These are phyloP conservation scores for Annona squamosa DNA, from an alignment of 164 flowering plant genomes.

Conservation along the genomic window DNA sequence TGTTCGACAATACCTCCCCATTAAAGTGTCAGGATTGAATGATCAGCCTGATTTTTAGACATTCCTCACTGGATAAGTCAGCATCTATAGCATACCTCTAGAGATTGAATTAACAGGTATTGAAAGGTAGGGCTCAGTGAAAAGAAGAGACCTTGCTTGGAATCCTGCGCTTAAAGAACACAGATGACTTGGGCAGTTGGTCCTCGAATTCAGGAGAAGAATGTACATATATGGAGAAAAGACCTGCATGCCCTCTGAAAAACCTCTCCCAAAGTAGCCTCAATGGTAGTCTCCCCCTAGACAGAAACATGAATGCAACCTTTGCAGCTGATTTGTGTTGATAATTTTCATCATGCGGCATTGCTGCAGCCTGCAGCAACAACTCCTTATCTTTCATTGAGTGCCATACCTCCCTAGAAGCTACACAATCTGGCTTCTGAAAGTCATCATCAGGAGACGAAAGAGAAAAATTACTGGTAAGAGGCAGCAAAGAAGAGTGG, in stretches of 20 bases:
- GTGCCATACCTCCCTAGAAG: conserved; percentile 1
- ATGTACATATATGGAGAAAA: conserved; percentile 58
- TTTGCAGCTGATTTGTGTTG: conserved; percentile 34
- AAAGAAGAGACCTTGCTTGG: conserved; percentile 48
- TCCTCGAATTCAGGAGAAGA: conserved; percentile 40
- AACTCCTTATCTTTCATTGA: conserved; percentile 10
- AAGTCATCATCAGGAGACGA: not conserved
- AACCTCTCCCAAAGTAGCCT: conserved; percentile 68
- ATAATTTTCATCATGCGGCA: not conserved
- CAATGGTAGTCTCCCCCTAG: conserved; percentile 34
- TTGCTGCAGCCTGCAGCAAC: conserved; percentile 12
- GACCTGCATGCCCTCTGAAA: conserved; percentile 50
- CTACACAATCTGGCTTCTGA: conserved; percentile 14
- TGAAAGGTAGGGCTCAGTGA: too few species aligned
- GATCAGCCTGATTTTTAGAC: not conserved
- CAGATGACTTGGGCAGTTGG: conserved; percentile 28
- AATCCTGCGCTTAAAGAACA: conserved; percentile 46
- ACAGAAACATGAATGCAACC: conserved; percentile 64
- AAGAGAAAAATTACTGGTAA: conserved; percentile 6
- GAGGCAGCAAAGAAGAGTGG: not conserved
- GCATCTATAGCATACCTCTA: too few species aligned
- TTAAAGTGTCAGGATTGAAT: too few species aligned
- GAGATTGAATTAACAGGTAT: not conserved
- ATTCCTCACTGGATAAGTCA: not conserved
- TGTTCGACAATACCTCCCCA: too few species aligned